Evolutionary conservation across 2,329 filamentous ascomycete species (phyloP).

Genomic region (Dactylellina haptotyla): DNA sequence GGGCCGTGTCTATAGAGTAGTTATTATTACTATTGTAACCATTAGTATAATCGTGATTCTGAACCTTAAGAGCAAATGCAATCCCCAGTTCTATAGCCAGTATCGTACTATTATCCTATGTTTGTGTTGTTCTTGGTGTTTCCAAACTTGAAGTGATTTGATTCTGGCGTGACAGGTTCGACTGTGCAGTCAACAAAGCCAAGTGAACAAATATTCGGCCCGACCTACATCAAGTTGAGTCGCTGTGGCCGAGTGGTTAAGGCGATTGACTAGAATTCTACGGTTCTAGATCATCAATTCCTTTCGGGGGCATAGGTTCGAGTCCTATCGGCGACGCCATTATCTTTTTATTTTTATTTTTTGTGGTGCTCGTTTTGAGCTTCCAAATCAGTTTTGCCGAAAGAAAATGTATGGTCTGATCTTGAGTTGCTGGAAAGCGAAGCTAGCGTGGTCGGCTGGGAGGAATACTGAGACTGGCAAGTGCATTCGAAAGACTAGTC

Average conservation of each 20-base stretch:
- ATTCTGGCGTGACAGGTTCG: background rate
- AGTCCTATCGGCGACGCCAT: slow-evolving; percentile 24
- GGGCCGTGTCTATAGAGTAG: too few species aligned
- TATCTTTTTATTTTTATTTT: background rate
- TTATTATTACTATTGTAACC: too few species aligned
- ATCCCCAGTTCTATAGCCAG: too few species aligned
- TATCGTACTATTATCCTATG: too few species aligned
- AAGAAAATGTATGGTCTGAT: too few species aligned
- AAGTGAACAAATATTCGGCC: background rate
- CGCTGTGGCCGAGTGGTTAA: slow-evolving; percentile 53
- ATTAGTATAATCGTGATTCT: too few species aligned
- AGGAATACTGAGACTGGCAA: too few species aligned
- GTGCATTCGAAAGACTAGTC: too few species aligned
- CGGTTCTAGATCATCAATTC: slow-evolving; percentile 36
- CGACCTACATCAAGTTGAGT: background rate
- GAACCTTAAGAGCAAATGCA: too few species aligned
- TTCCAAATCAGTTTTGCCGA: background rate
- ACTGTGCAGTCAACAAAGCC: background rate
- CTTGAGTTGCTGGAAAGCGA: too few species aligned
- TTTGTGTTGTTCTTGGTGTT: background rate
- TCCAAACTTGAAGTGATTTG: background rate
- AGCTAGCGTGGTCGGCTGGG: too few species aligned
- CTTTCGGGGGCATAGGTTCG: slow-evolving; percentile 47
- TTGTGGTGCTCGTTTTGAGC: background rate
- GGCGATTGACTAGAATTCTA: slow-evolving; percentile 53